Evolutionary conservation across 192 early-diverging fungal genomes (phyloP).

Genomic region (Irineochytrium annulatum): DNA sequence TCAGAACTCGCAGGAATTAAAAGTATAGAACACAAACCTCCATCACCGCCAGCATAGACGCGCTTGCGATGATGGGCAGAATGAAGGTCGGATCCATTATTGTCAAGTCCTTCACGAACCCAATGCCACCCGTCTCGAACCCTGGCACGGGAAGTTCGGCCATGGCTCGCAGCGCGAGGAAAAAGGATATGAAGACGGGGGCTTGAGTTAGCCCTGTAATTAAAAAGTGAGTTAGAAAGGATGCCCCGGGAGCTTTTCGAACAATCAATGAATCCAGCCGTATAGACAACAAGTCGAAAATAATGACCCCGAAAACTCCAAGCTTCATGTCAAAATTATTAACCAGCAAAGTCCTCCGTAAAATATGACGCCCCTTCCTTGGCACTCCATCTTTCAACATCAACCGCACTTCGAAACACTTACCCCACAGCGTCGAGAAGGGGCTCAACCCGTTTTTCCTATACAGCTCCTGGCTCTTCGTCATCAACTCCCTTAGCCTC

Average conservation of each 20-base stretch:
- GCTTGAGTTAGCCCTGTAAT: slow-evolving; percentile 70
- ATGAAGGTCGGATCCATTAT: slow-evolving; percentile 75
- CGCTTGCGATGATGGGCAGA: slow-evolving; percentile 69
- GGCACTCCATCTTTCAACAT: too few species aligned
- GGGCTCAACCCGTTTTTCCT: slow-evolving; percentile 62
- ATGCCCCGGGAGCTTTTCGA: too few species aligned
- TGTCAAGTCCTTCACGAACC: slow-evolving; percentile 85
- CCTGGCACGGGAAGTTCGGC: slow-evolving; percentile 76
- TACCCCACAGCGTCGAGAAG: slow-evolving; percentile 57
- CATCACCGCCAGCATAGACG: slow-evolving; percentile 69
- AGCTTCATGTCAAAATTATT: too few species aligned
- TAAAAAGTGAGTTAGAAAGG: too few species aligned
- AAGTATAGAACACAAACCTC: slow-evolving; percentile 26
- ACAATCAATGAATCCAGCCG: too few species aligned
- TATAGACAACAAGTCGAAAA: too few species aligned
- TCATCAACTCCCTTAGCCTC: slow-evolving; percentile 41
- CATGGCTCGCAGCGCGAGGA: slow-evolving; percentile 78
- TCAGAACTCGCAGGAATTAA: slow-evolving; percentile 8
- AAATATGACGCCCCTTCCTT: too few species aligned
- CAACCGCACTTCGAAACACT: too few species aligned
- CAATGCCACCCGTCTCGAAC: slow-evolving; percentile 59
- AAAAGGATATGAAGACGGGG: slow-evolving; percentile 82
- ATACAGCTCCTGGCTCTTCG: slow-evolving; percentile 60
- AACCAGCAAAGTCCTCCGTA: too few species aligned
- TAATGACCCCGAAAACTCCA: too few species aligned